Conservation (phyloP, 192 early-diverging fungal species). For the Umbelopsis sp. region DNA sequence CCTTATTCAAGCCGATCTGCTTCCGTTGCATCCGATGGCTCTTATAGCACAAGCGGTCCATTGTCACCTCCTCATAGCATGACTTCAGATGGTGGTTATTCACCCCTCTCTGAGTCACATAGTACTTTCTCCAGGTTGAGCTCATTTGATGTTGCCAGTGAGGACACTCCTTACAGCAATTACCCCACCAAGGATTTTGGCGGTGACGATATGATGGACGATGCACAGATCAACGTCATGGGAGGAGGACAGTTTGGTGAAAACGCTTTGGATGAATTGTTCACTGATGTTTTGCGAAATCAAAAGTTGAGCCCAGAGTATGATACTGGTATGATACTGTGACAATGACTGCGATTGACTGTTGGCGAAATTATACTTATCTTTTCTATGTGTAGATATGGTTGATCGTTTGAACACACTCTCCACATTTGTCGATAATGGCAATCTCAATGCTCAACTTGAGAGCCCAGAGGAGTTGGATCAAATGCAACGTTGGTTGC, state of each 20-base stretch:
- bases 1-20: conserved; percentile 12
- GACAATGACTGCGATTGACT: background rate
- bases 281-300: conserved; percentile 15
- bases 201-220: conserved; percentile 16
- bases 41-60: conserved; percentile 13
- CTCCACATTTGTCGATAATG: conserved; percentile 6
- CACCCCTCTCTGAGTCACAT: background rate
- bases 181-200: conserved; percentile 12
- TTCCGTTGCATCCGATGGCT: conserved; percentile 4
- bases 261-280: conserved; percentile 10
- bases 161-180: conserved; percentile 4
- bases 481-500: conserved; percentile 19
- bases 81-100: conserved; percentile 15
- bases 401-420: conserved; percentile 12
- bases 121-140: conserved; percentile 6
- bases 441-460: conserved; percentile 3
- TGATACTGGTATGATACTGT: background rate
- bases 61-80: conserved; percentile 17
- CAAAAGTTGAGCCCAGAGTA: conserved; percentile 17
- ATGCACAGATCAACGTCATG: conserved; percentile 13
- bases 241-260: conserved; percentile 17
- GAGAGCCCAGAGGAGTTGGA: conserved; percentile 13
- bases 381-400: background rate
- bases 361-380: background rate
- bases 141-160: background rate